Evolutionary conservation across 1,284 basidiomycete genomes (phyloP), one percentile per base, ranked within the genome.

Genomic region (Coriolopsis trogii): DNA sequence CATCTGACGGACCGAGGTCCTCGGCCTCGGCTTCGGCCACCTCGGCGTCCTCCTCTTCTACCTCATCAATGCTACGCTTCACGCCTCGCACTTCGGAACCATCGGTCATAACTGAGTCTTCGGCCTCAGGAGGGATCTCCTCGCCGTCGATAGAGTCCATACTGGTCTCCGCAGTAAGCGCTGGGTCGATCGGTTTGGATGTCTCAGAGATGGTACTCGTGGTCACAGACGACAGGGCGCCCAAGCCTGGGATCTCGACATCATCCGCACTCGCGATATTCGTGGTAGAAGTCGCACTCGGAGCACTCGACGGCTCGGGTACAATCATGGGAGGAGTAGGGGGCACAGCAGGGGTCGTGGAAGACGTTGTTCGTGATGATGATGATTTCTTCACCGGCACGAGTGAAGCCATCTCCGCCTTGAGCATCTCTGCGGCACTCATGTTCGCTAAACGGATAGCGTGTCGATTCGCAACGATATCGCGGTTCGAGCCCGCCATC

Each of bases 361-460:
- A 65, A 46, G 72, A 66, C 46, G 71, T 64, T 49, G 68, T 59
- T 23, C n/a, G n/a, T n/a, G 74, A 58, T 38, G 68, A 62, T 31
- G 75, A 69, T 65, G 67, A 66, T 60, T 76, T 70, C 66, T 87
- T 85, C 49, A 85, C 76, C 46, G 86, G 84, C 46, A 78, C 66
- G 47, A 85, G 72, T 31, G 87, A 87, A 54, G 85, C 82, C 59
- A 99, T 73, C 72, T 98, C 92, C 45, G 94, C 95, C 72, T 93
- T 95, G 61, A 99, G 78, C 67, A 89, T 84, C 67, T 98, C 92
- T 51, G 95, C 95, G 38, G 96, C 96, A 72, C 86, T 93, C 81
- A 98, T 85, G 67, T 99, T 98, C 13, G 95, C 96, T 83, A 97
- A 89, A 51, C 95, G 85, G 59, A 96, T 93, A 20, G 91, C 91